Conservation (phyloP, 169 alveolate genomes). For the Plasmodium knowlesi region DNA sequence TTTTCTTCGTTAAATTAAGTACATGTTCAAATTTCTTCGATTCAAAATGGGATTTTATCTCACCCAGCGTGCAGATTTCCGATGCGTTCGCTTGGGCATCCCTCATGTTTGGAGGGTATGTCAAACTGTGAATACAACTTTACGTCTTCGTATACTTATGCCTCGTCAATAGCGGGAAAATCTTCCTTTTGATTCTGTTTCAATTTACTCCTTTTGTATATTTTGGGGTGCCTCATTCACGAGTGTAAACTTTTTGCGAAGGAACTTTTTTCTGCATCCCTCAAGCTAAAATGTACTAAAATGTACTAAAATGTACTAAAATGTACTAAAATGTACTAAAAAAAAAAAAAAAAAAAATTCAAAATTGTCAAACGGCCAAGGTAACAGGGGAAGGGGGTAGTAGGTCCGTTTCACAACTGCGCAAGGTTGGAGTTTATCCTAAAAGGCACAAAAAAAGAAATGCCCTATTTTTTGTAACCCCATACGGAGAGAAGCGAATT, state of each 20-base stretch:
- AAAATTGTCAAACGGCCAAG: not conserved
- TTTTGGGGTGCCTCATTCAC: not conserved
- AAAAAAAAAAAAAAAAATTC: not conserved
- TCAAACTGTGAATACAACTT: not conserved
- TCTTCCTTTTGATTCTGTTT: not conserved
- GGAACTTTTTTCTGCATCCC: not conserved
- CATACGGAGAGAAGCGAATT: not conserved
- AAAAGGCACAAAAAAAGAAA: not conserved
- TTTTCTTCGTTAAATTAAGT: conserved; percentile 8
- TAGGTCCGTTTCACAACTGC: not conserved
- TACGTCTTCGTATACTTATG: not conserved
- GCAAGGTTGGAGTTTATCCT: not conserved
- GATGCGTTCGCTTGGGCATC: not conserved
- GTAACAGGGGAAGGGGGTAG: not conserved
- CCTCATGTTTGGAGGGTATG: not conserved
- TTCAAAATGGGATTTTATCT: conserved; percentile 32
- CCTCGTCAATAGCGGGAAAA: not conserved
- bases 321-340: not conserved
- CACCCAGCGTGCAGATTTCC: not conserved
- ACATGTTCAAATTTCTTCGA: conserved; percentile 16
- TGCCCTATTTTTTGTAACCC: not conserved
- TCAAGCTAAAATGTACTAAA: not conserved
- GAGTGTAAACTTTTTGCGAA: not conserved
- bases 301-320: too few relatives aligned
- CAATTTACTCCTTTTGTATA: not conserved